Evolutionary conservation across 2,329 filamentous ascomycete genomes (phyloP).

Genomic region (Fusarium anguioides): DNA sequence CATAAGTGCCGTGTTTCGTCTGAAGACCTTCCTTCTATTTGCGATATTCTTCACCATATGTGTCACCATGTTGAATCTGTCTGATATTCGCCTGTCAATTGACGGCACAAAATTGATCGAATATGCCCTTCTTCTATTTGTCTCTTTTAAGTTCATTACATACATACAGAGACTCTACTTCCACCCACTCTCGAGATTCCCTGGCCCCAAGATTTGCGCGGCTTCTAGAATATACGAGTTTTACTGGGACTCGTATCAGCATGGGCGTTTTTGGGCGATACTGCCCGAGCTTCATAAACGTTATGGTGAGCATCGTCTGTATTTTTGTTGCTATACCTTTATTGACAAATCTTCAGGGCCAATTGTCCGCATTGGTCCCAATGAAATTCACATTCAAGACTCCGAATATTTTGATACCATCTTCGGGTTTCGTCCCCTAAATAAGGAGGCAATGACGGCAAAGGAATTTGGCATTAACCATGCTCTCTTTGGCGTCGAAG

Average conservation of each 20-base stretch:
- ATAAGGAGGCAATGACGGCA: slow-evolving; percentile 13
- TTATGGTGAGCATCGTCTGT: not conserved
- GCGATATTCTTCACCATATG: no score
- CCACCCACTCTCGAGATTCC: not conserved
- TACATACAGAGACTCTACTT: not conserved
- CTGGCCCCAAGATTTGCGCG: not conserved
- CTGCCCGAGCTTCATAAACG: not conserved
- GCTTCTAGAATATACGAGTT: not conserved
- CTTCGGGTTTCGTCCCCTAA: slow-evolving; percentile 8
- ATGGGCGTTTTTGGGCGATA: slow-evolving; percentile 1
- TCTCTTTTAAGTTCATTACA: not conserved
- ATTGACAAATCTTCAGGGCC: not conserved
- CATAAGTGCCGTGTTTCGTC: not conserved
- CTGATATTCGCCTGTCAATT: not conserved
- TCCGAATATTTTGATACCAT: slow-evolving; percentile 7
- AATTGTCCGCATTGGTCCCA: not conserved
- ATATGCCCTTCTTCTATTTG: not conserved
- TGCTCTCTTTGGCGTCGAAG: slow-evolving; percentile 1
- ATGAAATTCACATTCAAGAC: slow-evolving; percentile 11
- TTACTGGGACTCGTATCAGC: slow-evolving; percentile 4
- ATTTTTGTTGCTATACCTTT: accelerated
- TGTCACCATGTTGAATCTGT: not conserved
- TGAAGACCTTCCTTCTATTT: accelerated
- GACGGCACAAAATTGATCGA: not conserved
- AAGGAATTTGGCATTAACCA: slow-evolving; percentile 11